A percentile compares a stretch with the other conserved stretches of the same genome.
Conservation (phyloP, 345 rosid genomes). For the Hirschfeldia incana region DNA sequence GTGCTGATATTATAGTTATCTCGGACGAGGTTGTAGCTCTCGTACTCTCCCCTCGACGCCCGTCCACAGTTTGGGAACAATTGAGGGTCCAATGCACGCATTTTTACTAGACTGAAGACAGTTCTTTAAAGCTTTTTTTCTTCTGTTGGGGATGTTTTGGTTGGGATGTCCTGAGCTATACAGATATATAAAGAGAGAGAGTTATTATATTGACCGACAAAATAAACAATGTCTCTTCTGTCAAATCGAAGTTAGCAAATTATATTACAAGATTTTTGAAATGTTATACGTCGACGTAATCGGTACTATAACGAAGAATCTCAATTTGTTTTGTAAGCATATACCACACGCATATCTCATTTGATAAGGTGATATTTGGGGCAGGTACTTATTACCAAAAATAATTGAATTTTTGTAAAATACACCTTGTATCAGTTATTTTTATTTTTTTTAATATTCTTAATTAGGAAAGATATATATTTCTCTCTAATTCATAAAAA, state of each 20-base stretch:
- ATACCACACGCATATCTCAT: neutral
- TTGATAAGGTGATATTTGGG: neutral
- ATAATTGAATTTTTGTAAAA: neutral
- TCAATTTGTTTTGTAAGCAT: neutral
- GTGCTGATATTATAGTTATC: conserved; percentile 10
- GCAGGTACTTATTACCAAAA: neutral
- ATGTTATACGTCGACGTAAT: conserved; percentile 3
- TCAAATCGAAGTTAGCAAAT: neutral
- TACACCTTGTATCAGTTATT: neutral
- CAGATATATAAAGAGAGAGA: no score
- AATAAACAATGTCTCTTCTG: neutral
- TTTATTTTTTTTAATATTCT: neutral
- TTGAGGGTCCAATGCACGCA: conserved; percentile 42
- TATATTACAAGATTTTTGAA: neutral
- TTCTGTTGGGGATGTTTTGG: conserved; percentile 7
- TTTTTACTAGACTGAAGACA: neutral
- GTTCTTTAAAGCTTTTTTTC: neutral
- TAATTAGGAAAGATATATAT: neutral
- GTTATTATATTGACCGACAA: neutral
- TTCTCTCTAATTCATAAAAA: neutral
- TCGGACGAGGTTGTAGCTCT: conserved; percentile 25
- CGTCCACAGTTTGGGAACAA: neutral
- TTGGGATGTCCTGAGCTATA: neutral
- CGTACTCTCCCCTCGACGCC: conserved; percentile 25
- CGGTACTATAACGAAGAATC: neutral